These are phyloP conservation scores for Stentor coeruleus DNA, from an alignment of 73 alveolate species.

Conservation along the genomic window DNA sequence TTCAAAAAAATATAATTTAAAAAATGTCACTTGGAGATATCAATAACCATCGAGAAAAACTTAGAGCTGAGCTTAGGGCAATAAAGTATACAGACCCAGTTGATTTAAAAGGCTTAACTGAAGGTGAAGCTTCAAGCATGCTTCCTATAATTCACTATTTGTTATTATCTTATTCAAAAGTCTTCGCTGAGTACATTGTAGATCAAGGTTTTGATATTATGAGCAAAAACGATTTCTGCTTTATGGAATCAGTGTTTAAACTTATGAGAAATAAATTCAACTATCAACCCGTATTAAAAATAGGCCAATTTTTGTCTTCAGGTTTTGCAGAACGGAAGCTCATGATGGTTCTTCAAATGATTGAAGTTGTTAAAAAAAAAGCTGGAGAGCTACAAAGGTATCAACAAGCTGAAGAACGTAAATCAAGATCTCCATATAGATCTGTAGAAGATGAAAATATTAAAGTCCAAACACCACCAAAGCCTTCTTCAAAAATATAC, in stretches of 20 bases:
- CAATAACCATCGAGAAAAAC: slow-evolving; percentile 31
- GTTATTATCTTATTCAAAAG: slow-evolving; percentile 39
- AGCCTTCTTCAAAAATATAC: neutral
- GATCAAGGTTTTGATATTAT: slow-evolving; percentile 54
- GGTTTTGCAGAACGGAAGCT: slow-evolving; percentile 56
- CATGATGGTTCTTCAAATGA: slow-evolving; percentile 37
- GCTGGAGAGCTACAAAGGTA: slow-evolving; percentile 20
- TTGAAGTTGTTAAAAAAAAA: slow-evolving; percentile 30
- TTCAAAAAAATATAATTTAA: too few relatives aligned
- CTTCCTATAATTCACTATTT: slow-evolving; percentile 55
- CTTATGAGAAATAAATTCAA: slow-evolving; percentile 31
- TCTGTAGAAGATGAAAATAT: neutral
- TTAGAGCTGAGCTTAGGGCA: slow-evolving; percentile 41
- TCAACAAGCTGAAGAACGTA: slow-evolving; percentile 10
- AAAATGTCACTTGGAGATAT: slow-evolving; percentile 40
- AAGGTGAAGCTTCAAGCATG: slow-evolving; percentile 40
- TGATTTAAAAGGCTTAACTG: slow-evolving; percentile 25
- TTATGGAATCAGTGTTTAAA: slow-evolving; percentile 52
- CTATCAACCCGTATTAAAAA: slow-evolving; percentile 44
- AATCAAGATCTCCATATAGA: slow-evolving; percentile 8
- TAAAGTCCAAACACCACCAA: neutral
- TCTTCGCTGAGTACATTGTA: slow-evolving; percentile 30
- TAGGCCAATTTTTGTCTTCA: slow-evolving; percentile 36
- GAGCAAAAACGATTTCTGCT: slow-evolving; percentile 49
- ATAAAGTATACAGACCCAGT: slow-evolving; percentile 34